Percentiles rank a stretch among this genome's conserved stretches.
phyloP scores from a whole-genome alignment of 1,284 basidiomycete species.

The Tylopilus orsonianus region DNA sequence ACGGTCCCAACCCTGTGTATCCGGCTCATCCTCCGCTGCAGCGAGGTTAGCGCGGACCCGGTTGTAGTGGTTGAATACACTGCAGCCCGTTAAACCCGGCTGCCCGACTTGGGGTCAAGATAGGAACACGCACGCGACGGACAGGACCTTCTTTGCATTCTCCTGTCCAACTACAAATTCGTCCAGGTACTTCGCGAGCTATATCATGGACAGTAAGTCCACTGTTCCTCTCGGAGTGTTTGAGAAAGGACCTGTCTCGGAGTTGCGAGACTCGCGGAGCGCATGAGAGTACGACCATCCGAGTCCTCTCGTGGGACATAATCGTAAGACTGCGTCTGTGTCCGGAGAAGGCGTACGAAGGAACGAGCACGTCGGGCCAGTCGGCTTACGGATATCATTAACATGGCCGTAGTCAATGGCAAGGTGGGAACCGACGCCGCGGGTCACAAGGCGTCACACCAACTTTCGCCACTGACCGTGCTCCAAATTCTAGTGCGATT shows the following conservation, averaged over 20 bases:
- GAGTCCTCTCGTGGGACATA: conserved; percentile 36
- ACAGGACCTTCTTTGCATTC: conserved; percentile 88
- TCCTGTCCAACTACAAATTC: conserved; percentile 93
- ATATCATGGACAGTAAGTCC: conserved; percentile 10
- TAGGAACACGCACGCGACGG: conserved; percentile 71
- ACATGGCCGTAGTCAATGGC: not conserved
- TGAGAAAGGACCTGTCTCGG: conserved; percentile 55
- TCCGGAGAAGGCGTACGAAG: conserved; percentile 37
- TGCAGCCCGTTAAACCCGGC: conserved; percentile 33
- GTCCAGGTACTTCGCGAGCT: conserved; percentile 87
- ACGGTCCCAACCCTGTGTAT: conserved; percentile 34
- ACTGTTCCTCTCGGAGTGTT: not conserved
- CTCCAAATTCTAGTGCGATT: not conserved
- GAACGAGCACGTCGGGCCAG: conserved; percentile 21
- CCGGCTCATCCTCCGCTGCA: conserved; percentile 45
- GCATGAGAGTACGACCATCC: conserved; percentile 27
- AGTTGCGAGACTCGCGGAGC: conserved; percentile 54
- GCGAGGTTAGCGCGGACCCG: conserved; percentile 68
- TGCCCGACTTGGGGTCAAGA: conserved; percentile 9
- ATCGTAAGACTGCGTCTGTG: conserved; percentile 44
- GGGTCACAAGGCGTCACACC: no score
- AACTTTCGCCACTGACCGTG: no score
- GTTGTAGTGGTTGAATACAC: conserved; percentile 92
- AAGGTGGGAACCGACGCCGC: conserved; percentile 7
- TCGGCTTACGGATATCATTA: conserved; percentile 23